Evolutionary conservation across 805 yeast species (phyloP).

Genomic region (Ogataea angusta): DNA sequence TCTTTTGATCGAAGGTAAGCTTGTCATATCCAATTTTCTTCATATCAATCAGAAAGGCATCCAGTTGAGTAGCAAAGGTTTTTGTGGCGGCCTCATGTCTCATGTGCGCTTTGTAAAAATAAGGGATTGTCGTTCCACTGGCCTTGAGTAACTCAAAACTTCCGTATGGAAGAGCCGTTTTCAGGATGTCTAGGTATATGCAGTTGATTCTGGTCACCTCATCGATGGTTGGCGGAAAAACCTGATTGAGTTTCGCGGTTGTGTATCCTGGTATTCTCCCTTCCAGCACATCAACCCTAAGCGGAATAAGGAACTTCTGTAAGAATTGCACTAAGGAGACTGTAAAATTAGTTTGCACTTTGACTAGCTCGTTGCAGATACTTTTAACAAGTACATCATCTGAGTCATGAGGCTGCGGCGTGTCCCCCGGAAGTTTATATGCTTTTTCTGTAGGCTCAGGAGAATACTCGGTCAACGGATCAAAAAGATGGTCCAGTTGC

Average conservation of each 20-base stretch:
- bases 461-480: conserved; percentile 85
- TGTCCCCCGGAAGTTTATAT: conserved; percentile 56
- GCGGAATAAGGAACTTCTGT: conserved; percentile 75
- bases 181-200: conserved; percentile 71
- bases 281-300: conserved; percentile 65
- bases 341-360: conserved; percentile 73
- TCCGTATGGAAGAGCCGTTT: conserved; percentile 65
- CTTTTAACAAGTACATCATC: conserved; percentile 40
- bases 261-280: conserved; percentile 51
- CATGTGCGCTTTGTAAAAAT: conserved; percentile 88
- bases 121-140: conserved; percentile 79
- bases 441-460: conserved; percentile 80
- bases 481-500: conserved; percentile 84
- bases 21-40: conserved; percentile 26
- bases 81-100: conserved; percentile 91
- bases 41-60: conserved; percentile 39
- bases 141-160: conserved; percentile 75
- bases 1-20: conserved; percentile 43
- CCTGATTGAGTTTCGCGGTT: conserved; percentile 63
- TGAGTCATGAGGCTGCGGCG: conserved; percentile 18
- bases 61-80: conserved; percentile 49
- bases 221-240: conserved; percentile 94
- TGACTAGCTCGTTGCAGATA: conserved; percentile 63
- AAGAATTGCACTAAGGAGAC: conserved; percentile 68
- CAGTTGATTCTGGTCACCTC: conserved; percentile 90